Conservation (phyloP, 139 green algal species). For the Coccomyxa sp. region DNA sequence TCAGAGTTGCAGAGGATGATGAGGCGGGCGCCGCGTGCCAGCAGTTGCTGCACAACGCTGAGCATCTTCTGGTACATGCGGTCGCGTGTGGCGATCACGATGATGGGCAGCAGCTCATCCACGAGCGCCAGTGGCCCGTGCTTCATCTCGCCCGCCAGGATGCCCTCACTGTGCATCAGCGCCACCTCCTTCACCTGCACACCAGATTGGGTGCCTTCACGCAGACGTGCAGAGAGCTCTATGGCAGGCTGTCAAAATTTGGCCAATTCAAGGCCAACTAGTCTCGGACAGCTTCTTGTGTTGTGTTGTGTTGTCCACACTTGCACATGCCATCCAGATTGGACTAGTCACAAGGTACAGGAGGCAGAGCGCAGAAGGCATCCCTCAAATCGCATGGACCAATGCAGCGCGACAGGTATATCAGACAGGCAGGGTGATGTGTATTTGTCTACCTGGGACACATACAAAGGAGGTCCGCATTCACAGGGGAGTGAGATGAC, state of each 20-base stretch:
- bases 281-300: no score
- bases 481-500: no score
- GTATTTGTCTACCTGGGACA: no score
- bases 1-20: constrained; percentile 85
- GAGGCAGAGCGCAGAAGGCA: no score
- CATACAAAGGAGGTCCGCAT: no score
- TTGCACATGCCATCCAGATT: not conserved
- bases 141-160: constrained; percentile 99
- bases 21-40: constrained; percentile 63
- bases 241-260: not conserved
- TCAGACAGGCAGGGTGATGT: no score
- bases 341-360: no score
- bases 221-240: not conserved
- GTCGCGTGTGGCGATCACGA: constrained; percentile 83
- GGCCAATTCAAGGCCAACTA: not conserved
- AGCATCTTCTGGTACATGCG: constrained; percentile 87
- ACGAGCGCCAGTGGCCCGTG: constrained; percentile 95
- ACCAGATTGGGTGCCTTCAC: not conserved
- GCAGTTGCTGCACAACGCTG: constrained; percentile 87
- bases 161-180: constrained; percentile 92
- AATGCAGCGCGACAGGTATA: no score
- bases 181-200: constrained; percentile 82
- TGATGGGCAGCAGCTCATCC: constrained; percentile 89
- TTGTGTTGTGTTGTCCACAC: not conserved
- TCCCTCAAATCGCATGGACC: no score